Base-by-base conservation (phyloP, 495 filamentous ascomycete genomes). In the Parathielavia appendiculata region DNA sequence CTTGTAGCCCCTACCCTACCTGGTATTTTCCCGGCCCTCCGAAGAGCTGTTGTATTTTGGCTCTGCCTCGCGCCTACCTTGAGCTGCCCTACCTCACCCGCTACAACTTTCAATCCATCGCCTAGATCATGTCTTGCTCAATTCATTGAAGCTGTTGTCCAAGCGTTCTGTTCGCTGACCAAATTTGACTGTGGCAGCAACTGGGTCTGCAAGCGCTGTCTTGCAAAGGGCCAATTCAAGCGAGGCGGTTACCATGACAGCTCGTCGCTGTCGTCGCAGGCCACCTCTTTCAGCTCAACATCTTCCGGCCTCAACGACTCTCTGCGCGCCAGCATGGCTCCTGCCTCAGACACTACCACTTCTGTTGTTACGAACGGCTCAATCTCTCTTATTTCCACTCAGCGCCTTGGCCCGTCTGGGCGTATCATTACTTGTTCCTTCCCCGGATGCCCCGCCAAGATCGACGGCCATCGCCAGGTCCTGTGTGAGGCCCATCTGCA, bases 161-260 rank as follows among this genome's bases (percentile, higher is more conserved):
- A 46, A 48, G 35, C 1, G 0, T 20, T 4, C 4, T 5, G 2
- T 26, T 23, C 51, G 23, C 34, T 60, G 57, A 57, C 51, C 13
- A 0, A 44, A 38, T 4, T 12, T 26, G 30, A 50, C 54, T n/a
- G n/a, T n/a, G 20, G 45, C 34, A 59, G 23, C 52, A 54, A 57
- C 41, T 61, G 54, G 59, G 54, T 55, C 54, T 66, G 57, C 52
- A 60, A 63, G 54, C 51, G 45, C 22, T 66, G 64, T 36, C 16
- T 63, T 50, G 44, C 41, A 13, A 39, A 40, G 32, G 51, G 23
- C 44, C 43, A 52, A 47, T 14, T 1, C 7, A 46, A 60, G 51
- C 32, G 41, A 48, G 51, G 55, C 23, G 17, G 34, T 38, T 49
- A 66, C 58, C 43, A 59, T 61, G 56, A 64, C 54, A 54, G 39